These are phyloP conservation scores for Neurospora sublineolata DNA, from an alignment of 495 filamentous ascomycete genomes.

Conservation along the genomic window DNA sequence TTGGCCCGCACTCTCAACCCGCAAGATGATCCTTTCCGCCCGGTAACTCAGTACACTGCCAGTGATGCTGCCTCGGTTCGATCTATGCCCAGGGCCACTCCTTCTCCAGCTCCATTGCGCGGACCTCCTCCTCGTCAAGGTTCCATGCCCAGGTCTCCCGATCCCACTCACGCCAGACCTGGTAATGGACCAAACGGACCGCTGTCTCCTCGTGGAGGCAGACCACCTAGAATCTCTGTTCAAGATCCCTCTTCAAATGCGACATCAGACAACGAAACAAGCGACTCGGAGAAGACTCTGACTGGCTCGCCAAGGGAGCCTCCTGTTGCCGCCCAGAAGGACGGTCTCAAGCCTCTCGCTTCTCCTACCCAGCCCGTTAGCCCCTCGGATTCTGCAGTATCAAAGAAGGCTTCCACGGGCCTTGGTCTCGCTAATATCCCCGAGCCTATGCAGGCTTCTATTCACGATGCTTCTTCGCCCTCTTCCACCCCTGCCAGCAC, in stretches of 20 bases:
- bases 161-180: neutral
- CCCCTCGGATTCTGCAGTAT: slow-evolving; percentile 16
- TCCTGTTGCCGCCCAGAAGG: slow-evolving; percentile 20
- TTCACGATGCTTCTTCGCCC: slow-evolving; percentile 12
- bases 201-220: neutral
- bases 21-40: slow-evolving; percentile 76
- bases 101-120: neutral
- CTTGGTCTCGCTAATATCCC: slow-evolving; percentile 10
- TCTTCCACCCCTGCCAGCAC: slow-evolving; percentile 5
- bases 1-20: slow-evolving; percentile 59
- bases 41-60: slow-evolving; percentile 46
- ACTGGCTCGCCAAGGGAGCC: slow-evolving; percentile 14
- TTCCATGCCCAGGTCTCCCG: neutral
- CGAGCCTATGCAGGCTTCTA: slow-evolving; percentile 11
- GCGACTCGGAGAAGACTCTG: neutral
- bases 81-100: slow-evolving; percentile 36
- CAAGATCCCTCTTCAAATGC: neutral
- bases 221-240: neutral
- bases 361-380: slow-evolving; percentile 11
- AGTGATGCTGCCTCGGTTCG: slow-evolving; percentile 49
- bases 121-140: neutral
- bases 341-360: slow-evolving; percentile 10
- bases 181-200: neutral
- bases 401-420: slow-evolving; percentile 7
- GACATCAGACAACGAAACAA: neutral